Evolutionary conservation across 2,329 filamentous ascomycete species (phyloP).

Genomic region (Didymella lethalis): DNA sequence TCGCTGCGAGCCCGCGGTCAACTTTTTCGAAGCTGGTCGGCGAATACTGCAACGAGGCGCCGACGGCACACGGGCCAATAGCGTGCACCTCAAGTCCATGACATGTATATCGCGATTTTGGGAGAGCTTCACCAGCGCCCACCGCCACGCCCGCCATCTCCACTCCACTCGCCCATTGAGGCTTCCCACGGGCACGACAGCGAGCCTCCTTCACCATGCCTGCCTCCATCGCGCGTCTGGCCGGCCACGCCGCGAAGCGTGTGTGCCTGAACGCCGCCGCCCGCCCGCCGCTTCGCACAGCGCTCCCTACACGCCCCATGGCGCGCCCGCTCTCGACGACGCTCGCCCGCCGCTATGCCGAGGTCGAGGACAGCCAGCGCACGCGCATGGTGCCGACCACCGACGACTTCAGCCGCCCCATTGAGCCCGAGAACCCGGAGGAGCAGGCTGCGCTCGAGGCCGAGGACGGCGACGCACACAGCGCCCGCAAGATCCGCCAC

Average conservation of each 20-base stretch:
- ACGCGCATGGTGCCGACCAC: constrained; percentile 73
- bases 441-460: constrained; percentile 56
- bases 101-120: constrained; percentile 39
- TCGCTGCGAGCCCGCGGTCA: constrained; percentile 14
- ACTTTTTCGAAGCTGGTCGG: constrained; percentile 18
- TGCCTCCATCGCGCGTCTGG: constrained; percentile 74
- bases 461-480: constrained; percentile 53
- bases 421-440: constrained; percentile 55
- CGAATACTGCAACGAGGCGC: constrained; percentile 30
- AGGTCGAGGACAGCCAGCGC: constrained; percentile 57
- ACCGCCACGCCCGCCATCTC: constrained; percentile 44
- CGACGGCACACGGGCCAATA: constrained; percentile 37
- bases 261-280: constrained; percentile 65
- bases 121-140: constrained; percentile 36
- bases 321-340: constrained; percentile 73
- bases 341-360: constrained; percentile 68
- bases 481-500: constrained; percentile 87
- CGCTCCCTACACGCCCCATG: constrained; percentile 54
- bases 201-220: constrained; percentile 65
- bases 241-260: constrained; percentile 73
- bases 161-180: constrained; percentile 48
- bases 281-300: constrained; percentile 53
- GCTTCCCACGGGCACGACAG: constrained; percentile 40
- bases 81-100: constrained; percentile 26
- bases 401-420: constrained; percentile 65